Base-by-base conservation (phyloP, 2,329 filamentous ascomycete genomes). In the Paraconiothyrium sp. region DNA sequence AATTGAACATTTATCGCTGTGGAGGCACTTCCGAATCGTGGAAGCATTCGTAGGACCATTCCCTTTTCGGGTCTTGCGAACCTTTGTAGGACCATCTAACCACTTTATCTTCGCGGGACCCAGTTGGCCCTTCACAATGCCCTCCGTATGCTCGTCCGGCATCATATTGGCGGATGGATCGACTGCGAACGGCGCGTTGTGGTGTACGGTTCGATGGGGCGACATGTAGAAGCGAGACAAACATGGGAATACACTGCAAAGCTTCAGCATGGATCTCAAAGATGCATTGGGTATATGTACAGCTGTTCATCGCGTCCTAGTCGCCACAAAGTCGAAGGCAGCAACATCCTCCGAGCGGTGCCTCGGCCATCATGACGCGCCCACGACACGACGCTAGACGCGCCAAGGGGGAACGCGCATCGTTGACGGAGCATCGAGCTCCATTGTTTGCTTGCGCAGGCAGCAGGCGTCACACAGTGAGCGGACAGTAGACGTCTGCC, bases 371-470 rank as follows among this genome's bases (percentile, higher is more conserved):
- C 61, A 37, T 20, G 51, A 46, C 47, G 32, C 34, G 35, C n/a
- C 24, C 50, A 43, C 24, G 37, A 57, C 34, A 16, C 48, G 41
- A 60, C 46, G 57, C 63, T 50, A 61, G 66, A 67, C 67, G 67
- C 73, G 69, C 69, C 67, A 60, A 64, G 60, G 50, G 69, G 57
- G 59, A 69, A 64, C 68, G 65, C 72, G 71, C 74, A 64, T 69
- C 62, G 67, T 67, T 62, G 67, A 68, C 63, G 65, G 64, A 72
- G 72, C 75, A 78, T 77, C 67, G 63, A 71, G 64, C 72, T 75
- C 76, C 75, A 78, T 78, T 61, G 66, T 70, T 69, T 72, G 73
- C 72, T 71, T 66, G 66, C 34, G 54, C 62, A 76, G 75, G 72
- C 73, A 75, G 70, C 63, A 64, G 62, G 55, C 59, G 62, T 66